Conservation (phyloP, 257 asterid species). For the Pogostemon cablin region DNA sequence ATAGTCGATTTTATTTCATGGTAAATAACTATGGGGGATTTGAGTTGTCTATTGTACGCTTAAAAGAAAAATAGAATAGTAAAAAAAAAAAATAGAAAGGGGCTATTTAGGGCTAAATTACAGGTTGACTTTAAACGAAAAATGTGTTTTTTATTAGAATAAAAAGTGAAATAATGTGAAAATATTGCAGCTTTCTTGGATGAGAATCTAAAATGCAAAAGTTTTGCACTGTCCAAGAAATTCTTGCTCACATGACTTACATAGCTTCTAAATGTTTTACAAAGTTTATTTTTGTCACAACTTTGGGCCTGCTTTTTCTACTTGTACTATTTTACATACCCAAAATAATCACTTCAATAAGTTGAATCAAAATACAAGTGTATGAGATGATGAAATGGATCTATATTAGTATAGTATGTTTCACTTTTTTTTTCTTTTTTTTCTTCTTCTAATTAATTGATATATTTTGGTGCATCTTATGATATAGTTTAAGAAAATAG, state of each 20-base stretch:
- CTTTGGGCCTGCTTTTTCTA: constrained; percentile 26
- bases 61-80: background rate
- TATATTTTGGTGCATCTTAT: too few species aligned
- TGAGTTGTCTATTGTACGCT: constrained; percentile 15
- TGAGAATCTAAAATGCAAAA: constrained; percentile 37
- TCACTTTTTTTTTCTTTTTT: too few species aligned
- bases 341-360: background rate
- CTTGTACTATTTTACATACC: constrained; percentile 21
- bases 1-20: background rate
- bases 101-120: constrained; percentile 24
- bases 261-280: constrained; percentile 18
- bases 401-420: too few species aligned
- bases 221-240: constrained; percentile 38
- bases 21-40: constrained; percentile 25
- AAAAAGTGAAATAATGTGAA: constrained; percentile 29
- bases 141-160: constrained; percentile 12
- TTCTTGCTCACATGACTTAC: constrained; percentile 41
- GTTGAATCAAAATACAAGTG: background rate
- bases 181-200: constrained; percentile 38
- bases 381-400: too few species aligned
- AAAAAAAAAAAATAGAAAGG: background rate
- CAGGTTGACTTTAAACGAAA: constrained; percentile 40
- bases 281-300: constrained; percentile 41
- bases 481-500: too few species aligned
- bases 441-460: too few species aligned